These are phyloP conservation scores for Suillus spraguei DNA, from an alignment of 768 basidiomycete genomes.

Conservation along the genomic window DNA sequence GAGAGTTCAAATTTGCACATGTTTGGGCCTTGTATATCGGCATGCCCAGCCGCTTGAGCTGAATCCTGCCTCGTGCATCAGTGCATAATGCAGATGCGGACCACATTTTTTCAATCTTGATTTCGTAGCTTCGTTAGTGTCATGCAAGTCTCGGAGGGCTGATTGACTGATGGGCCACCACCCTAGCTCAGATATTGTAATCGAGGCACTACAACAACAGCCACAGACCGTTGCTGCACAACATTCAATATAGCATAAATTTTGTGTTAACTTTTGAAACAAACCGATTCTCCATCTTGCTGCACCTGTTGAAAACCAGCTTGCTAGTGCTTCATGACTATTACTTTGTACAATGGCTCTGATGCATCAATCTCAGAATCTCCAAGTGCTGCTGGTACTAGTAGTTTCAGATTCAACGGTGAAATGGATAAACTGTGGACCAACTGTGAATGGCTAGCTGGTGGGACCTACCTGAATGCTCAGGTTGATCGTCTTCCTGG, in stretches of 20 bases:
- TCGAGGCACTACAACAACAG: not conserved
- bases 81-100: not conserved
- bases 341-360: not conserved
- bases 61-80: too few relatives aligned
- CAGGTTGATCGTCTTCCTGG: not conserved
- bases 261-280: not conserved
- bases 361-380: not conserved
- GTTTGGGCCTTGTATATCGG: too few relatives aligned
- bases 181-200: too few relatives aligned
- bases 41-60: too few relatives aligned
- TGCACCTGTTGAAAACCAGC: not conserved
- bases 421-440: slow-evolving; percentile 13
- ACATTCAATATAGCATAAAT: not conserved
- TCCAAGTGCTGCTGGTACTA: not conserved
- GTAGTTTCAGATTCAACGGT: slow-evolving; percentile 9
- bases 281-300: not conserved
- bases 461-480: not conserved
- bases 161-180: too few relatives aligned
- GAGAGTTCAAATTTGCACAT: not conserved
- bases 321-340: not conserved
- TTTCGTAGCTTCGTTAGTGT: not conserved
- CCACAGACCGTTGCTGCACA: not conserved
- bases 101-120: not conserved
- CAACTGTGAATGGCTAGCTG: slow-evolving; percentile 8
- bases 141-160: not conserved